Evolutionary conservation across 2,329 filamentous ascomycete genomes (phyloP).

Genomic region (Fusarium continuum): DNA sequence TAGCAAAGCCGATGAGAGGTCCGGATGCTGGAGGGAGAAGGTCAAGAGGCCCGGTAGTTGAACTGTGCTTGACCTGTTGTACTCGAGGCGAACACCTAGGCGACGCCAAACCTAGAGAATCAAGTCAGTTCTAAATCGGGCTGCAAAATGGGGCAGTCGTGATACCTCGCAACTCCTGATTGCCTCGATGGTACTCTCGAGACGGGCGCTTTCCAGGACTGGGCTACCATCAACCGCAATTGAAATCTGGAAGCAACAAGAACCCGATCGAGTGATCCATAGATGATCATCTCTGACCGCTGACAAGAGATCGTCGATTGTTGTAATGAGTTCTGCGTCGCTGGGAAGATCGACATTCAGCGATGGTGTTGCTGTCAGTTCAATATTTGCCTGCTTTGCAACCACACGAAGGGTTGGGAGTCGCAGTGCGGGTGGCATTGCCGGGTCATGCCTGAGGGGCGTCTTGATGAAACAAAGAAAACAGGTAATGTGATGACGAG

Average conservation of each 20-base stretch:
- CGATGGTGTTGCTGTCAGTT: constrained; percentile 39
- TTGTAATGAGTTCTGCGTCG: constrained; percentile 10
- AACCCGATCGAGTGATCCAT: constrained; percentile 47
- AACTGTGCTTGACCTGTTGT: constrained; percentile 2
- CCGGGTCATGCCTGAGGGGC: not conserved
- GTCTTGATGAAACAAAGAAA: not conserved
- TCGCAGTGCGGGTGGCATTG: constrained; percentile 25
- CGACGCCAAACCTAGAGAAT: constrained; percentile 46
- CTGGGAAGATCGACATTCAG: constrained; percentile 43
- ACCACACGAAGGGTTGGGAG: constrained; percentile 41
- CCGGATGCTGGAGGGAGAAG: constrained; percentile 52
- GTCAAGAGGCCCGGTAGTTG: constrained; percentile 33
- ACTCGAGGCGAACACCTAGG: constrained; percentile 44
- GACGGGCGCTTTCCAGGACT: constrained; percentile 9
- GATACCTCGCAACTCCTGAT: constrained; percentile 45
- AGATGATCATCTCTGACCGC: constrained; percentile 38
- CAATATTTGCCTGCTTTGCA: constrained; percentile 34
- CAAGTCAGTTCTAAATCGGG: not conserved
- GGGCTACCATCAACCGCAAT: constrained; percentile 35
- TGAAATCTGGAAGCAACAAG: constrained; percentile 45
- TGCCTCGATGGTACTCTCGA: constrained; percentile 26
- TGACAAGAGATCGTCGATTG: constrained; percentile 38
- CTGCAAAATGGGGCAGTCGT: not conserved
- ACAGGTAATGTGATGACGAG: not conserved
- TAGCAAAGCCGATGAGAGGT: constrained; percentile 45